phyloP scores from a whole-genome alignment of 2,329 filamentous ascomycete genomes.

The Monascus ruber region DNA sequence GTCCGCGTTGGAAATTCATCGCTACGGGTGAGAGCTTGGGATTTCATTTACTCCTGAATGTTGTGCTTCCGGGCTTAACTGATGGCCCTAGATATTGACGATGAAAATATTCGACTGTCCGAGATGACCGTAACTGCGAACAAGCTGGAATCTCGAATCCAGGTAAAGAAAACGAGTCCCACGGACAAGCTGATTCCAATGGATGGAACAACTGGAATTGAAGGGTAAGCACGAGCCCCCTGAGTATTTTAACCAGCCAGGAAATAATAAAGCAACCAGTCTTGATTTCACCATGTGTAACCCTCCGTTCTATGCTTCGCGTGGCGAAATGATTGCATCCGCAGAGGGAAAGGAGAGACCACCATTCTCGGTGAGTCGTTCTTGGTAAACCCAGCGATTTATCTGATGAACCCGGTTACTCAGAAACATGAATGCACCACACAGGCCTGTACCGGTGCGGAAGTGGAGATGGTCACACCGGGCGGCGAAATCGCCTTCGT shows the following conservation, averaged over 20 bases:
- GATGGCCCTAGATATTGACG: slow-evolving; percentile 54
- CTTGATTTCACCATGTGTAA: slow-evolving; percentile 89
- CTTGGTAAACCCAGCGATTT: background rate
- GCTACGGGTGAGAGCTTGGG: slow-evolving; percentile 43
- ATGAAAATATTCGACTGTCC: slow-evolving; percentile 55
- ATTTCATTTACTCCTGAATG: too few relatives aligned
- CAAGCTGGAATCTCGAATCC: slow-evolving; percentile 51
- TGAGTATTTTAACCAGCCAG: background rate
- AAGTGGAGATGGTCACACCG: slow-evolving; percentile 71
- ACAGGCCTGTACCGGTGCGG: slow-evolving; percentile 56
- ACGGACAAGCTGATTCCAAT: slow-evolving; percentile 53
- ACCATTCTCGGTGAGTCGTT: slow-evolving; percentile 53
- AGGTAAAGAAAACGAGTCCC: slow-evolving; percentile 44
- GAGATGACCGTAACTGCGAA: slow-evolving; percentile 58
- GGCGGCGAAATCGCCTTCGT: slow-evolving; percentile 74
- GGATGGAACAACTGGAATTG: slow-evolving; percentile 28
- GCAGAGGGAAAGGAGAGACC: slow-evolving; percentile 55
- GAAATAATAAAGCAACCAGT: slow-evolving; percentile 13
- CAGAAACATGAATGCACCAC: slow-evolving; percentile 1
- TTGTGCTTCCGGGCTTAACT: too few relatives aligned
- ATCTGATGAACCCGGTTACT: background rate
- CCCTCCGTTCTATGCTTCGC: slow-evolving; percentile 81
- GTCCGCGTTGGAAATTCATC: slow-evolving; percentile 59
- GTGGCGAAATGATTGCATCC: slow-evolving; percentile 54
- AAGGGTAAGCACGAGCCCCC: slow-evolving; percentile 9